A percentile compares a stretch with the other conserved stretches of the same genome.
These are phyloP conservation scores for Dentipellis sp. DNA, from an alignment of 768 basidiomycete genomes.

Conservation along the genomic window DNA sequence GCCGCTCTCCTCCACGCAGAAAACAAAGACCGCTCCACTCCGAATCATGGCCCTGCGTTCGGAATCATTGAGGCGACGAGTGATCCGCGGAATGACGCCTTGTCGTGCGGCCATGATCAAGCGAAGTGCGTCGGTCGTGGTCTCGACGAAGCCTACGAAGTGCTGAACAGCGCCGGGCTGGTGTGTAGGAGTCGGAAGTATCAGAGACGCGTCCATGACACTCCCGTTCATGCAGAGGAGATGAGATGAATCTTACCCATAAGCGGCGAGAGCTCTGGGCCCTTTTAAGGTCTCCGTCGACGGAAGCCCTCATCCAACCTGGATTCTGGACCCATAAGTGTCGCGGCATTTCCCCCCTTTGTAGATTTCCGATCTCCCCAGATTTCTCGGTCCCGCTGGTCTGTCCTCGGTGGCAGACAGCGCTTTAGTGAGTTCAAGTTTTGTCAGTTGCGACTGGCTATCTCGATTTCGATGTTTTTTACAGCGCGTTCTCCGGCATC, in stretches of 20 bases:
- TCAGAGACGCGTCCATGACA: neutral
- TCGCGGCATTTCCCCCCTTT: neutral
- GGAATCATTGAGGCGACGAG: slow-evolving; percentile 76
- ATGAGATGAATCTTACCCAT: slow-evolving; percentile 7
- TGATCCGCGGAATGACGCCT: slow-evolving; percentile 73
- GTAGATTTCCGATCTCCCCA: neutral
- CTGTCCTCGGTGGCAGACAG: neutral
- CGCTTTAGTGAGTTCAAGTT: neutral
- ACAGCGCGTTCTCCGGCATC: neutral
- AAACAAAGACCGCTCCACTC: slow-evolving; percentile 71
- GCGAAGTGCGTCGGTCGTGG: slow-evolving; percentile 72
- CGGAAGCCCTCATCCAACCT: slow-evolving; percentile 8
- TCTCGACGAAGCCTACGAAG: slow-evolving; percentile 74
- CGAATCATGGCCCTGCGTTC: slow-evolving; percentile 49
- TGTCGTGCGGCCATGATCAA: slow-evolving; percentile 77
- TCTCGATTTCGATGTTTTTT: too few relatives aligned
- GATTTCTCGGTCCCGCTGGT: neutral
- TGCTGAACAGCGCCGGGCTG: slow-evolving; percentile 32
- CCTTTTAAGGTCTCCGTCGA: slow-evolving; percentile 13
- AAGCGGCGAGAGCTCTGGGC: slow-evolving; percentile 5
- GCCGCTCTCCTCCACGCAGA: slow-evolving; percentile 81
- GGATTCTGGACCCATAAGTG: slow-evolving; percentile 2
- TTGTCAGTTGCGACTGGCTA: neutral
- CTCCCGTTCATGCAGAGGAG: neutral
- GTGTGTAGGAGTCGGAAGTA: slow-evolving; percentile 6